Base-by-base conservation (phyloP, 2,329 filamentous ascomycete genomes). In the Penicillium sp. region DNA sequence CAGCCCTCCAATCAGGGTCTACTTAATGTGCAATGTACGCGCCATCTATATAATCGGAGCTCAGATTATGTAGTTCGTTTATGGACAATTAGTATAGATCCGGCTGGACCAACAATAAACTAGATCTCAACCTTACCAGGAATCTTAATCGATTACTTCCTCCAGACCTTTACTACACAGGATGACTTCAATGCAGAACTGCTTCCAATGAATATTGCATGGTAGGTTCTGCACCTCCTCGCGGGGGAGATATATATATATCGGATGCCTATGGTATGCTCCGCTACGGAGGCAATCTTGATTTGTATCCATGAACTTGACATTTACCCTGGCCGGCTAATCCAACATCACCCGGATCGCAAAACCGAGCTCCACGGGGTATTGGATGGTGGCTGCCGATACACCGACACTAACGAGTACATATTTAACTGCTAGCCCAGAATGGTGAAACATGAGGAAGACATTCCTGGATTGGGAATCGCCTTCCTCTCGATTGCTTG, bases 381-480 rank as follows among this genome's bases (percentile, higher is more conserved):
- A 40, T 24, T 13, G n/a, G 40, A 28, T 10, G 53, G 40, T 56
- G 38, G 40, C 40, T 47, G 38, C 28, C 38, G 53, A 47, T 8
- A 24, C n/a, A 13, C 13, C 9, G 9, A 19, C 6, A n/a, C 1
- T 3, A 22, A 5, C 6, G 12, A 24, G 28, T n/a, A 35, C n/a
- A 22, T 22, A 35, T 30, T 15, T 51, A 35, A 10, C 26, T 30
- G 12, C 4, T 50, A 24, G 40, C 6, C n/a, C 13, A 40, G 30
- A 28, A 51, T 35, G 12, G 38, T 33, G 54, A 15, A 22, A 55
- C 26, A 19, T 28, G 15, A 37, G 60, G 56, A 56, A 47, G 22
- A 26, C 19, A 51, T 59, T 50, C 30, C 60, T 45, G n/a, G 13
- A 56, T 59, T 4, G 51, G 60, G 56, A 19, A 62, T 56, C 44